Base-by-base conservation (phyloP, 2,329 filamentous ascomycete species). In the Coniochaeta hoffmannii region DNA sequence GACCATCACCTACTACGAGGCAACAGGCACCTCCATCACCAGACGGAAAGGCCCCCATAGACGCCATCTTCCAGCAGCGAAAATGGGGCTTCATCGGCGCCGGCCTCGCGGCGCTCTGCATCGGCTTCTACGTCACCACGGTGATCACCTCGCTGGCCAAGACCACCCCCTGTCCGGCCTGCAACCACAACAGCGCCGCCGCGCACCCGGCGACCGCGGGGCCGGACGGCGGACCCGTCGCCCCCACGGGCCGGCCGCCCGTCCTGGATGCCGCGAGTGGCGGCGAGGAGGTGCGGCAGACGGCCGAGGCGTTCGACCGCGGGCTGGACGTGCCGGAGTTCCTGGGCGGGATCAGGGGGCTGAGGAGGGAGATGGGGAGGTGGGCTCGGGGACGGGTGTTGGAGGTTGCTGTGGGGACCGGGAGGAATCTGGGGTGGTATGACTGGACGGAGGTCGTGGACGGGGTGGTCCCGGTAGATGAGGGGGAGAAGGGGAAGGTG, bases 381-480 rank as follows among this genome's bases (percentile, higher is more conserved):
- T 66, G 69, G 31, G 82, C 78, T 6, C 65, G 65, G 0, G 83
- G 83, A 1, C 72, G 83, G 65, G 83, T 86, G 12, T 74, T 86
- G 31, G 83, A 86, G 66, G 73, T 86, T 12, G 82, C 82, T 17
- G 76, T 86, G 55, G 83, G 83, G 17, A 84, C 83, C 2, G 83
- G 83, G 3, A 74, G 83, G 12, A 87, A 86, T 62, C 64, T 86
- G 15, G 71, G 74, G 36, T 82, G 77, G 66, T 85, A 85, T 65
- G 71, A 78, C 63, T 86, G 82, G 81, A 72, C 71, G 17, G 68
- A 69, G 14, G 64, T 78, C 11, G 66, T 64, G 24, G 62, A 62
- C 3, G 54, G 35, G 14, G 34, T 57, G 11, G 59, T 59, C 9
- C 61, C 59, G 19, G 59, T 57, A 11, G 56, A 55, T 9, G 57